These are phyloP conservation scores for Sphaerosporella brunnea DNA, from an alignment of 495 filamentous ascomycete genomes.

Conservation along the genomic window DNA sequence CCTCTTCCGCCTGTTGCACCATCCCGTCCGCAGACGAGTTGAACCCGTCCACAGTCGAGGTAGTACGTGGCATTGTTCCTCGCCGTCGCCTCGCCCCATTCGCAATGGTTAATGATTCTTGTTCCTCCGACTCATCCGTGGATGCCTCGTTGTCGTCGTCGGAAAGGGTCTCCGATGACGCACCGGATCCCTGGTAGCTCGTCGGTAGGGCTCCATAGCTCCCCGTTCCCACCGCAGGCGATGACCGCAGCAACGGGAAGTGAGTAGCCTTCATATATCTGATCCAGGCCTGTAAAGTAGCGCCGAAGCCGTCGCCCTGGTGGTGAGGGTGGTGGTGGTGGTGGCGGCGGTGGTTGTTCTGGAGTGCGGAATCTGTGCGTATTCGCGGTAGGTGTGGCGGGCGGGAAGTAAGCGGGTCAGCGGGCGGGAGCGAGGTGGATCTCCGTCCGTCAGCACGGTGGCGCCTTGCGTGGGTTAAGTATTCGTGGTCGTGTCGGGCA, in stretches of 20 bases:
- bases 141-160: conserved; percentile 7
- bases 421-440: neutral
- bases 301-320: neutral
- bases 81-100: neutral
- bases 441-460: neutral
- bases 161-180: conserved; percentile 5
- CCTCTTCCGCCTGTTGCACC: conserved; percentile 15
- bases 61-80: neutral
- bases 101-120: neutral
- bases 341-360: neutral
- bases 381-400: conserved; percentile 1
- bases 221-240: conserved; percentile 38
- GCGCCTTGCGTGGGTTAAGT: too few relatives aligned
- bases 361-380: neutral
- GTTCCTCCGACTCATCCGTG: neutral
- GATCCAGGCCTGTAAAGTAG: neutral
- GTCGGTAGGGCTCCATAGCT: conserved; percentile 40
- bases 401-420: neutral
- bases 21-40: neutral
- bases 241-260: conserved; percentile 36
- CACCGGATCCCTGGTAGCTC: conserved; percentile 14
- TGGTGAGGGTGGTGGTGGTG: neutral
- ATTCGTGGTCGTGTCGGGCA: too few relatives aligned
- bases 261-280: conserved; percentile 14
- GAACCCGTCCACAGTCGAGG: too few relatives aligned